phyloP scores from a whole-genome alignment of 768 basidiomycete genomes.

The Leccinum truebloodii region DNA sequence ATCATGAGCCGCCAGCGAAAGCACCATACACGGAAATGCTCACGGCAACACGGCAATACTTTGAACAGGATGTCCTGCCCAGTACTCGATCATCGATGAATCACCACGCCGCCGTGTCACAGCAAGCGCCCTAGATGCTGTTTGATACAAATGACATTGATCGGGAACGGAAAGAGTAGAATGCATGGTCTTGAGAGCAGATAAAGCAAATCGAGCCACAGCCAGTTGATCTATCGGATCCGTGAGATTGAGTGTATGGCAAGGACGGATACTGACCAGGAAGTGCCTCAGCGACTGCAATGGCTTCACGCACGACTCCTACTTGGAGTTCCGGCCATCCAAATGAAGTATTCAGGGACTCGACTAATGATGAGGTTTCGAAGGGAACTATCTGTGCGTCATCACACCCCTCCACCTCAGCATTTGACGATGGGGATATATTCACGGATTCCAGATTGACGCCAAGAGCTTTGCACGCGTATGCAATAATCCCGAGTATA shows the following conservation, averaged over 20 bases:
- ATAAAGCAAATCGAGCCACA: constrained; percentile 88
- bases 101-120: constrained; percentile 81
- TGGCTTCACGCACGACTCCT: constrained; percentile 89
- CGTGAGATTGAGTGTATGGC: constrained; percentile 3
- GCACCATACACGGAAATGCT: constrained; percentile 26
- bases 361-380: constrained; percentile 44
- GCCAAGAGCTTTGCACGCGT: constrained; percentile 79
- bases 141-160: constrained; percentile 76
- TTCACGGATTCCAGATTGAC: constrained; percentile 76
- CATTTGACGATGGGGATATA: constrained; percentile 38
- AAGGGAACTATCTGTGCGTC: constrained; percentile 10
- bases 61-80: constrained; percentile 80
- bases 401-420: constrained; percentile 20
- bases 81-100: constrained; percentile 71
- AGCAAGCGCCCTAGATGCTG: constrained; percentile 68
- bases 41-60: constrained; percentile 81
- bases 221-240: constrained; percentile 67
- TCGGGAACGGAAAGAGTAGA: constrained; percentile 69
- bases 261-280: constrained; percentile 59
- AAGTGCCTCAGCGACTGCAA: constrained; percentile 86
- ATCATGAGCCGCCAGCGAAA: constrained; percentile 5
- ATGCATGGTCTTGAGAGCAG: constrained; percentile 75
- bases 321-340: constrained; percentile 97
- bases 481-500: constrained; percentile 69
- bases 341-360: constrained; percentile 50